These are phyloP conservation scores for Hibiscus mutabilis DNA, from an alignment of 345 rosid species.

Conservation along the genomic window DNA sequence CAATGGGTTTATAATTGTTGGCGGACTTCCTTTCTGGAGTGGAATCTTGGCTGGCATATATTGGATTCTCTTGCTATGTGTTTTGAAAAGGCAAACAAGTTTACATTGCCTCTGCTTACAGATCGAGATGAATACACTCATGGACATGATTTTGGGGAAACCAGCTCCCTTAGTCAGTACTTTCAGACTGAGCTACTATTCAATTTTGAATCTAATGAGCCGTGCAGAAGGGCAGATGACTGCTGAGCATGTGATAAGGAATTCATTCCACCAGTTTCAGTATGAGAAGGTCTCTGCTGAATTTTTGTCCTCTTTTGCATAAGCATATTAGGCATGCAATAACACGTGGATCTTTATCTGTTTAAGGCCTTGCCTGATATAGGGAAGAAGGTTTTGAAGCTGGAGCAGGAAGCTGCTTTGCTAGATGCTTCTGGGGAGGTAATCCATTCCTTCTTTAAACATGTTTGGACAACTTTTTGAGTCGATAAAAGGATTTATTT, in stretches of 20 bases:
- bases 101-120: conserved; percentile 20
- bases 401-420: conserved; percentile 87
- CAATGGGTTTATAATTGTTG: conserved; percentile 67
- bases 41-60: not conserved
- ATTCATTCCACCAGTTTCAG: conserved; percentile 97
- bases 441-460: conserved; percentile 12
- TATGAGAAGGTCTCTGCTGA: conserved; percentile 70
- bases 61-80: conserved; percentile 8
- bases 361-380: conserved; percentile 81
- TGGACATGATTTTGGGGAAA: conserved; percentile 94
- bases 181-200: conserved; percentile 93
- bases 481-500: not conserved
- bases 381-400: conserved; percentile 67
- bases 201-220: conserved; percentile 92
- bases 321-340: conserved; percentile 7
- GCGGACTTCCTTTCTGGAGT: not conserved
- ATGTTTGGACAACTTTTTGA: conserved; percentile 9
- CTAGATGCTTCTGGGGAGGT: conserved; percentile 96
- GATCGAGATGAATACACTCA: conserved; percentile 93
- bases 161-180: conserved; percentile 99
- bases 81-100: conserved; percentile 11
- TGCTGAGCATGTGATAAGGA: conserved; percentile 90
- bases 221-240: conserved; percentile 99
- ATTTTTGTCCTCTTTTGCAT: conserved; percentile 4
- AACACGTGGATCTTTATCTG: conserved; percentile 7